Percentiles rank a stretch among this genome's conserved stretches.
Evolutionary conservation across 2,329 filamentous ascomycete genomes (phyloP).

Genomic region (Sclerotinia minor): DNA sequence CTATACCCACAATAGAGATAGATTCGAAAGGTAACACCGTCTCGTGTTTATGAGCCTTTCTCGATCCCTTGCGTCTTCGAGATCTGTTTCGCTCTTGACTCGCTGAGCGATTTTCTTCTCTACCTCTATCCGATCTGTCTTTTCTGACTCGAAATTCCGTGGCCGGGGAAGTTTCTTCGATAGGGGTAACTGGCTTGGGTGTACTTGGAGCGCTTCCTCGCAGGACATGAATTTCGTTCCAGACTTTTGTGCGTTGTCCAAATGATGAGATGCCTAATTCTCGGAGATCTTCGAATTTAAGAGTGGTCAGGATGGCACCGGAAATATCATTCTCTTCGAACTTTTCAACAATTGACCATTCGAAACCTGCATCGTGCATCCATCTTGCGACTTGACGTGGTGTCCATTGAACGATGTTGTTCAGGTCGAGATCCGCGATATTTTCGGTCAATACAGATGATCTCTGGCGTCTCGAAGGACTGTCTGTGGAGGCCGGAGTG

Average conservation of each 20-base stretch:
- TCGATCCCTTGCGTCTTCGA: conserved; percentile 35
- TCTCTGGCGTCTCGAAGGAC: conserved; percentile 8
- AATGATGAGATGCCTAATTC: conserved; percentile 81
- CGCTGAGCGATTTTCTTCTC: conserved; percentile 32
- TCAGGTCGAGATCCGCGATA: conserved; percentile 57
- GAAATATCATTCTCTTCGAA: conserved; percentile 93
- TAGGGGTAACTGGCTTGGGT: conserved; percentile 58
- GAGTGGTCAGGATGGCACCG: conserved; percentile 80
- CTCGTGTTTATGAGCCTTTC: conserved; percentile 47
- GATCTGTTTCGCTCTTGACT: conserved; percentile 34
- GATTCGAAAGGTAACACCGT: conserved; percentile 77
- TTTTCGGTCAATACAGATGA: conserved; percentile 48
- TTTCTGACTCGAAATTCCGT: conserved; percentile 32
- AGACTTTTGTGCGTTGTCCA: conserved; percentile 75
- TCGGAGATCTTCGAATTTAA: conserved; percentile 85
- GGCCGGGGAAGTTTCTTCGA: conserved; percentile 54
- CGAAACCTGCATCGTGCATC: conserved; percentile 83
- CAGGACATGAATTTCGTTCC: conserved; percentile 75
- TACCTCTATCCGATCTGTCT: conserved; percentile 30
- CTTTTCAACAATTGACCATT: conserved; percentile 72
- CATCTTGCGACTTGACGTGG: conserved; percentile 78
- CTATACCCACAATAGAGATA: conserved; percentile 87
- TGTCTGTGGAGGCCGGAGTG: not conserved
- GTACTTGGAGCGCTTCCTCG: conserved; percentile 56
- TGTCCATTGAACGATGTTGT: conserved; percentile 65